A percentile compares a stretch with the other conserved stretches of the same genome.
Conservation (phyloP, 1,284 basidiomycete species). For the Cryptococcus sp. region DNA sequence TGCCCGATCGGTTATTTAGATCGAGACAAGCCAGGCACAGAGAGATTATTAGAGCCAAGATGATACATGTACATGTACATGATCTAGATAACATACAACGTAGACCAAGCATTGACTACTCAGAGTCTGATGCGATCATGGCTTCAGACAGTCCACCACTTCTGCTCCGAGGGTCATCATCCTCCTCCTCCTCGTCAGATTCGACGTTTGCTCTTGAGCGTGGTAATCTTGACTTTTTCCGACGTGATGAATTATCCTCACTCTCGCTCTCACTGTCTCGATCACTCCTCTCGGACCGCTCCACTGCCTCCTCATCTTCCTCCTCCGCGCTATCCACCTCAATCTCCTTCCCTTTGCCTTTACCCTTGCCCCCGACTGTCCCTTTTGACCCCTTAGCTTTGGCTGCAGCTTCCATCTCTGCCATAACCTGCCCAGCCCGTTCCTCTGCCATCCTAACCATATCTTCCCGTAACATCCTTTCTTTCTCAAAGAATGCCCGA, state of each 20-base stretch:
- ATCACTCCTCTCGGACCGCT: background rate
- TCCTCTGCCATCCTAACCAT: conserved; percentile 54
- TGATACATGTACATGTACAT: too few species aligned
- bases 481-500: conserved; percentile 66
- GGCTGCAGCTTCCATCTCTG: conserved; percentile 25
- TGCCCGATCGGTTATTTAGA: too few species aligned
- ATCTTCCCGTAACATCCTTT: conserved; percentile 57
- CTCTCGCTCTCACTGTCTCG: background rate
- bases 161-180: background rate
- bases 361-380: background rate
- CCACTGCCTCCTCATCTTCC: background rate
- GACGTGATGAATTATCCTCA: background rate
- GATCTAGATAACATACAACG: too few species aligned
- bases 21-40: too few species aligned
- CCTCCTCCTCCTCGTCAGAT: conserved; percentile 1
- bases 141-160: background rate
- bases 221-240: background rate
- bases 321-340: conserved; percentile 3
- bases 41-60: too few species aligned
- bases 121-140: background rate
- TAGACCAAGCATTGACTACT: background rate
- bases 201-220: background rate
- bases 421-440: conserved; percentile 22
- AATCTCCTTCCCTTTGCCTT: conserved; percentile 5
- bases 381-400: background rate